Evolutionary conservation across 495 filamentous ascomycete species (phyloP).

Genomic region (Penicillium chermesinum): DNA sequence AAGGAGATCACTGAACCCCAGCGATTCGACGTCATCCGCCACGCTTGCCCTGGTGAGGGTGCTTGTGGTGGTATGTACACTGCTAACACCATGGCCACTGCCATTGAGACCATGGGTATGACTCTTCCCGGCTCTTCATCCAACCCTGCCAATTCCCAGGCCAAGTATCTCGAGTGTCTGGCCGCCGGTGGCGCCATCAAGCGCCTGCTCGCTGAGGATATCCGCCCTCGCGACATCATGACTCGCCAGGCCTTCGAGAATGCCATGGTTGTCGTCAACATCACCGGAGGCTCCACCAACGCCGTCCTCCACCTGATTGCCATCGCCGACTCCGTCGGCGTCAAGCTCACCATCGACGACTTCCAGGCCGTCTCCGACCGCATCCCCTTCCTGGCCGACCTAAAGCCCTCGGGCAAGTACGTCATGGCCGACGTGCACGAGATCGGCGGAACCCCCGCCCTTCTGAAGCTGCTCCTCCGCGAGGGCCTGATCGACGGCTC

Average conservation of each 20-base stretch:
- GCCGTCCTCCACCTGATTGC: slow-evolving; percentile 95
- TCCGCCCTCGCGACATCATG: slow-evolving; percentile 82
- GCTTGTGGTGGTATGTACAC: slow-evolving; percentile 99
- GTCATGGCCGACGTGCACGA: slow-evolving; percentile 89
- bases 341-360: slow-evolving; percentile 93
- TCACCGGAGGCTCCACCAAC: slow-evolving; percentile 94
- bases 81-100: slow-evolving; percentile 96
- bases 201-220: slow-evolving; percentile 80
- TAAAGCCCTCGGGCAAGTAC: slow-evolving; percentile 96
- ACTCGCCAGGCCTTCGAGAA: slow-evolving; percentile 93
- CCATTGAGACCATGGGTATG: slow-evolving; percentile 97
- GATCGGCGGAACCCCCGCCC: slow-evolving; percentile 85
- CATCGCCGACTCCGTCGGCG: slow-evolving; percentile 88
- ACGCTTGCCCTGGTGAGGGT: slow-evolving; percentile 89
- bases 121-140: slow-evolving; percentile 90
- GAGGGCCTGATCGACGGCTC: slow-evolving; percentile 84
- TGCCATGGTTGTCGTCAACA: slow-evolving; percentile 92
- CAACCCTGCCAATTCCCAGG: slow-evolving; percentile 80
- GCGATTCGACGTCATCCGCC: slow-evolving; percentile 88
- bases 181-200: slow-evolving; percentile 81
- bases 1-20: slow-evolving; percentile 88
- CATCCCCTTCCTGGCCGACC: slow-evolving; percentile 87
- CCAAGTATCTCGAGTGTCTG: slow-evolving; percentile 82
- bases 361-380: slow-evolving; percentile 93
- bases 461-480: slow-evolving; percentile 86